phyloP scores from a whole-genome alignment of 106 monocot genomes.

The Allium fistulosum region DNA sequence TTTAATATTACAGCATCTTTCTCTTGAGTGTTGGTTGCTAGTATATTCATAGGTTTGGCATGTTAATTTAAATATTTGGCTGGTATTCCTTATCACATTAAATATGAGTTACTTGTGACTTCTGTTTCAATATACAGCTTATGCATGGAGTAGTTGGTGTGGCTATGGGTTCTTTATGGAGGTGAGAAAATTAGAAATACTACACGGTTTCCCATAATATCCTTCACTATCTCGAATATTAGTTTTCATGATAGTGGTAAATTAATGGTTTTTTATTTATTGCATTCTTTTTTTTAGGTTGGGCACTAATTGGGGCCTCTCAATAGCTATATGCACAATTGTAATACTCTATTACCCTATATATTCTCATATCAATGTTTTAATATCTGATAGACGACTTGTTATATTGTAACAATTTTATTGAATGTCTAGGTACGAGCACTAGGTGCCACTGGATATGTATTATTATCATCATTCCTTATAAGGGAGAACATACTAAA shows the following conservation, averaged over 20 bases:
- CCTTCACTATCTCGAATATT: neutral
- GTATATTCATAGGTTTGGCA: too few relatives aligned
- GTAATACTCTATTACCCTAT: slow-evolving; percentile 24
- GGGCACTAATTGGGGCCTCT: slow-evolving; percentile 56
- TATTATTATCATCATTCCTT: slow-evolving; percentile 72
- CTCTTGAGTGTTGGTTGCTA: too few relatives aligned
- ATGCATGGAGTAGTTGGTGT: slow-evolving; percentile 96
- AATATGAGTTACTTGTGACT: neutral
- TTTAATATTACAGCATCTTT: too few relatives aligned
- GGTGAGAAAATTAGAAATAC: slow-evolving; percentile 23
- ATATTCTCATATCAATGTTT: neutral
- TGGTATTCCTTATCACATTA: too few relatives aligned
- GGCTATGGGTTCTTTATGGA: slow-evolving; percentile 86
- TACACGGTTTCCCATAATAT: neutral
- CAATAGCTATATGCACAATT: slow-evolving; percentile 63
- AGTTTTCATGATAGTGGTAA: neutral
- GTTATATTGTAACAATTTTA: too few relatives aligned
- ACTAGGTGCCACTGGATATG: slow-evolving; percentile 64
- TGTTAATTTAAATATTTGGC: too few relatives aligned
- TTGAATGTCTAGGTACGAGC: slow-evolving; percentile 50
- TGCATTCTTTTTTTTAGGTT: slow-evolving; percentile 33
- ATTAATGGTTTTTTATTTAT: neutral
- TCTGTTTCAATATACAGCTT: slow-evolving; percentile 51
- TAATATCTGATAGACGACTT: too few relatives aligned
- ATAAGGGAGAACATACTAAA: slow-evolving; percentile 85